A percentile compares a stretch with the other conserved stretches of the same genome.
phyloP scores from a whole-genome alignment of 2,329 filamentous ascomycete species.

The Diaporthe caulivora region DNA sequence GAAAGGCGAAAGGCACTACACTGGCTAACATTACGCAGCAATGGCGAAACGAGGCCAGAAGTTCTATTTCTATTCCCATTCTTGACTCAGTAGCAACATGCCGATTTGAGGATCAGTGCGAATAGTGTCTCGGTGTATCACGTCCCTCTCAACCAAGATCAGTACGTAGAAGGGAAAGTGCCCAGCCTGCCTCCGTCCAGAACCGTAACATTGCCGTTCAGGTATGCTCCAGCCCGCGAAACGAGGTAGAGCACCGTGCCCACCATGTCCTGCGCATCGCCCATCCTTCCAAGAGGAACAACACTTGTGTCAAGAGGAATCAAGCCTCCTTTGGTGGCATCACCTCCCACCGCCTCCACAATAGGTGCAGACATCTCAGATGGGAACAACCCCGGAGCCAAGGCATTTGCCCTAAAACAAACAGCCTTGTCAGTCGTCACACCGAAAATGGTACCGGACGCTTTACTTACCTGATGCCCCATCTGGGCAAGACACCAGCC shows the following conservation, averaged over 20 bases:
- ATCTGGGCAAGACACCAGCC: slow-evolving; percentile 73
- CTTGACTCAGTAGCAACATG: not conserved
- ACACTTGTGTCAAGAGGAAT: slow-evolving; percentile 54
- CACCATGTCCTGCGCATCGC: slow-evolving; percentile 73
- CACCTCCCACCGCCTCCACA: slow-evolving; percentile 54
- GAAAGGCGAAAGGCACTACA: not conserved
- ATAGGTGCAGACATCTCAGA: slow-evolving; percentile 70
- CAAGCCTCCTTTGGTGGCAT: slow-evolving; percentile 44
- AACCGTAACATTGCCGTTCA: slow-evolving; percentile 73
- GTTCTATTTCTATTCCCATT: not conserved
- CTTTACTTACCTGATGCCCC: slow-evolving; percentile 60
- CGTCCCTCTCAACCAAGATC: not conserved
- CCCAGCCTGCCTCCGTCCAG: slow-evolving; percentile 73
- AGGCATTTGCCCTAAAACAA: slow-evolving; percentile 57
- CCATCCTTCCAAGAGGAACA: slow-evolving; percentile 71
- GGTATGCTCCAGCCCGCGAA: slow-evolving; percentile 73
- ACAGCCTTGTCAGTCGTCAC: slow-evolving; percentile 16
- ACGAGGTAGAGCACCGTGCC: slow-evolving; percentile 75
- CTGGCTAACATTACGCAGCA: not conserved
- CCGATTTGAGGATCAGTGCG: not conserved
- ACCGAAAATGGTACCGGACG: not conserved
- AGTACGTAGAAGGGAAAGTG: slow-evolving; percentile 68
- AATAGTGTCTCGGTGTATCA: not conserved
- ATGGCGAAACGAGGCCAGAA: not conserved
- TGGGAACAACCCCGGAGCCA: slow-evolving; percentile 67